Evolutionary conservation across 805 yeast genomes (phyloP), one percentile per base, ranked within the genome.

Genomic region (Candida broadrunensis): DNA sequence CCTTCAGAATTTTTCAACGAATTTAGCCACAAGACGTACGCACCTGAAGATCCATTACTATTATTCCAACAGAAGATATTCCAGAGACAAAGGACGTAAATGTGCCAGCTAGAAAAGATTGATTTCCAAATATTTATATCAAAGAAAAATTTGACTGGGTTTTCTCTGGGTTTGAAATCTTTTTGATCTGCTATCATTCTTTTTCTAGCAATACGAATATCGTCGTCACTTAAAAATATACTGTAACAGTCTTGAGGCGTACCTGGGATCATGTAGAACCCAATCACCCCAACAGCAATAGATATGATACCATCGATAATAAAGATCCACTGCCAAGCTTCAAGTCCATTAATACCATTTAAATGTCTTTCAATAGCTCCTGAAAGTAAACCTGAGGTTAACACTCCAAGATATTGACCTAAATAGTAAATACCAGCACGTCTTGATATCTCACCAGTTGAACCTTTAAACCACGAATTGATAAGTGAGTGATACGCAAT

Each of bases 261-360:
- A 36, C 88, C 88, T 8, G 88, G 89, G 45, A 81, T 61, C 50
- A 69, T 48, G 52, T 74, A 77, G 43, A 72, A 67, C 0, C 85
- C 85, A 37, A 77, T 44, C 6, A 83, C 9, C 5, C 83, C 85
- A 27, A 83, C 75, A 2, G 70, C 78, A 20, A 82, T 51, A 4
- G 84, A 77, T 36, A 84, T 72, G 36, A 77, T 51, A 11, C 82
- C 83, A 55, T 82, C 87, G 45, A 84, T 70, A 35, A 84, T 77
- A 52, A 80, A 83, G 55, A 80, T 77, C 88, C 88, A 84, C 65
- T 81, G 70, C 88, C 88, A 84, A 11, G 86, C 80, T 7, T 71
- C 70, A 11, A 77, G 61, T 0, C 87, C 87, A 35, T 57, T 52
- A 9, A 55, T 63, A 23, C 83, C 86, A 39, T 70, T 60, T 48